Conservation (phyloP, 163 green algal species). For the Scenedesmus sp. region DNA sequence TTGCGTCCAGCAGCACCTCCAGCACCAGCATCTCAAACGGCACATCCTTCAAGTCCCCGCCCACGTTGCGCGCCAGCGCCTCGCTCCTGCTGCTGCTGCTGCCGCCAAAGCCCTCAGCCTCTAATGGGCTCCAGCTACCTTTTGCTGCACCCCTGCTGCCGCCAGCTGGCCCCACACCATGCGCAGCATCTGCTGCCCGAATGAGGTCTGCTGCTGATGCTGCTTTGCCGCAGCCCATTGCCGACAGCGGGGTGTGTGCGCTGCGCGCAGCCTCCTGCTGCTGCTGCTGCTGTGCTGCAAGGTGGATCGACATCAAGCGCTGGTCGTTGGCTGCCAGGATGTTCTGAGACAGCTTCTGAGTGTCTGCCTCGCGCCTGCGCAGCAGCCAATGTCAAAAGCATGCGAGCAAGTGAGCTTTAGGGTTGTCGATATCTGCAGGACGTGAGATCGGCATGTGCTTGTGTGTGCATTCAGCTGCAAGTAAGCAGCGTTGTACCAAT, state of each 20-base stretch:
- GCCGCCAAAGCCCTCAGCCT: neutral
- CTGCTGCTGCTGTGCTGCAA: constrained; percentile 20
- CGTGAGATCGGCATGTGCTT: too few species aligned
- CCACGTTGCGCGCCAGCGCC: neutral
- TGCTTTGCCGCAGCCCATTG: constrained; percentile 18
- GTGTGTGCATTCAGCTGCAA: too few species aligned
- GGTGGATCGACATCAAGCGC: constrained; percentile 37
- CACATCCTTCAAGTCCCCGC: constrained; percentile 12
- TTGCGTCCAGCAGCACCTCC: constrained; percentile 56
- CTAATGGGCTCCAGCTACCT: neutral
- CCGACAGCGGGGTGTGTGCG: neutral
- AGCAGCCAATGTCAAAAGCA: neutral
- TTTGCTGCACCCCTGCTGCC: neutral
- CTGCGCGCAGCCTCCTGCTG: constrained; percentile 12
- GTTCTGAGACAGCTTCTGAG: constrained; percentile 41
- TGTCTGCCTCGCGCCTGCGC: constrained; percentile 39
- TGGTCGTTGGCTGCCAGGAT: constrained; percentile 49
- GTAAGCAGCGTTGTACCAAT: too few species aligned
- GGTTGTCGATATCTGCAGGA: neutral
- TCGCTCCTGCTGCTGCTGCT: constrained; percentile 13
- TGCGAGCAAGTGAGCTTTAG: neutral
- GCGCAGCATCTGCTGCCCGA: neutral
- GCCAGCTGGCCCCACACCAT: neutral
- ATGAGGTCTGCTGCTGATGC: constrained; percentile 26
- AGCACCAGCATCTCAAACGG: constrained; percentile 57